Percentiles rank a stretch among this genome's conserved stretches.
Conservation (phyloP, 2,329 filamentous ascomycete genomes). For the Paraconiothyrium sp. region DNA sequence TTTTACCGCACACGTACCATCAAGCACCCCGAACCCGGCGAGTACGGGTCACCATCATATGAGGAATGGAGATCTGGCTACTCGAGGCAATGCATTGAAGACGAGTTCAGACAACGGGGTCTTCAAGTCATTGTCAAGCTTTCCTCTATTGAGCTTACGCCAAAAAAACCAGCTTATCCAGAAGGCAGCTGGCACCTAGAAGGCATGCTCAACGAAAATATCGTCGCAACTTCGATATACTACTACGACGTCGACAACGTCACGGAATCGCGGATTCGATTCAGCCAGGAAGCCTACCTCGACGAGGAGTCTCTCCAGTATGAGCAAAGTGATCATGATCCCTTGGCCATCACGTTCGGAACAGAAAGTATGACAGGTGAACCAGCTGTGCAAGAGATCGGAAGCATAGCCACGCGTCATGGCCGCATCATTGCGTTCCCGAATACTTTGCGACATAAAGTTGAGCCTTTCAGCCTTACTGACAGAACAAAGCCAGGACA, state of each 20-base stretch:
- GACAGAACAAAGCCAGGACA: conserved; percentile 64
- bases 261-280: conserved; percentile 35
- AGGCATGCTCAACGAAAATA: conserved; percentile 64
- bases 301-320: conserved; percentile 19
- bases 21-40: not conserved
- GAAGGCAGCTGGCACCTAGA: not conserved
- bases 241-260: conserved; percentile 71
- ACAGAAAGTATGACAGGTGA: conserved; percentile 16
- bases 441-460: conserved; percentile 50
- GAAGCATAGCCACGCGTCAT: conserved; percentile 57
- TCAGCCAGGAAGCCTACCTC: conserved; percentile 27
- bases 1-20: not conserved
- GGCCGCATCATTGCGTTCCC: conserved; percentile 66
- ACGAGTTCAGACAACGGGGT: conserved; percentile 14
- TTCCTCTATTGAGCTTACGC: conserved; percentile 65
- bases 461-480: conserved; percentile 56
- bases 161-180: conserved; percentile 61
- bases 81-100: conserved; percentile 1
- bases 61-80: not conserved
- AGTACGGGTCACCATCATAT: not conserved
- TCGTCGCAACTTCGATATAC: conserved; percentile 70
- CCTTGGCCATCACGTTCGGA: conserved; percentile 28
- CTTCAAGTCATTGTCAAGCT: conserved; percentile 72
- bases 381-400: conserved; percentile 55
- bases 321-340: not conserved